A percentile compares a stretch with the other conserved stretches of the same genome.
Conservation (phyloP, 257 asterid genomes). For the Ehretia macrophylla region DNA sequence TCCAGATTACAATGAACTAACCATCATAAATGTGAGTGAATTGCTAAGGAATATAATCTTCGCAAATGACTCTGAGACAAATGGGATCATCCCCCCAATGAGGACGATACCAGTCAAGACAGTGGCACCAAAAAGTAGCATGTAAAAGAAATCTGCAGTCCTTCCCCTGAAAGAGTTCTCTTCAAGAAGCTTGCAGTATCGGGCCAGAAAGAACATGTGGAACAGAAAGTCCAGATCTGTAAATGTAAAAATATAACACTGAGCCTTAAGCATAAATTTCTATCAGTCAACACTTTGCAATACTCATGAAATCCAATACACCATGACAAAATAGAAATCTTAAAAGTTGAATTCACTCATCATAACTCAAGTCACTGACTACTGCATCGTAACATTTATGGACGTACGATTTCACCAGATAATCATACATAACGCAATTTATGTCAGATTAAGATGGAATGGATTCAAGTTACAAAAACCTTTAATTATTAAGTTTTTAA, state of each 20-base stretch:
- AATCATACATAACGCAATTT: no score
- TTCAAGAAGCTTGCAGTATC: constrained; percentile 98
- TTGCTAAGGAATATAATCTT: constrained; percentile 96
- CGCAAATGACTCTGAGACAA: constrained; percentile 88
- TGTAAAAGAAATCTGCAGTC: constrained; percentile 96
- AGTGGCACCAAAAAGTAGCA: constrained; percentile 92
- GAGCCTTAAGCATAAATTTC: no score
- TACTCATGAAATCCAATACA: neutral
- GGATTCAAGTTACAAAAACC: no score
- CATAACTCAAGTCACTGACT: no score
- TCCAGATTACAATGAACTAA: constrained; percentile 30
- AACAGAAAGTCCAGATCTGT: constrained; percentile 97
- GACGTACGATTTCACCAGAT: no score
- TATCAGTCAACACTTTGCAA: neutral
- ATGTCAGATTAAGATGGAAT: no score
- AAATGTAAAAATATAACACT: constrained; percentile 11
- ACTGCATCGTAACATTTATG: no score
- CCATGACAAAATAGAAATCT: no score
- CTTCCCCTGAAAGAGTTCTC: constrained; percentile 95
- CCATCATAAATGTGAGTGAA: constrained; percentile 99
- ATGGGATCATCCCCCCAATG: constrained; percentile 96
- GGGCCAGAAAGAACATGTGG: constrained; percentile 99
- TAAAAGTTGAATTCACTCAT: no score
- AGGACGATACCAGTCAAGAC: constrained; percentile 90
- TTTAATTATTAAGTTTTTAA: no score